Evolutionary conservation across 129 eudicot genomes (phyloP), one percentile per base, ranked within the genome.

Genomic region (Lactuca saligna): DNA sequence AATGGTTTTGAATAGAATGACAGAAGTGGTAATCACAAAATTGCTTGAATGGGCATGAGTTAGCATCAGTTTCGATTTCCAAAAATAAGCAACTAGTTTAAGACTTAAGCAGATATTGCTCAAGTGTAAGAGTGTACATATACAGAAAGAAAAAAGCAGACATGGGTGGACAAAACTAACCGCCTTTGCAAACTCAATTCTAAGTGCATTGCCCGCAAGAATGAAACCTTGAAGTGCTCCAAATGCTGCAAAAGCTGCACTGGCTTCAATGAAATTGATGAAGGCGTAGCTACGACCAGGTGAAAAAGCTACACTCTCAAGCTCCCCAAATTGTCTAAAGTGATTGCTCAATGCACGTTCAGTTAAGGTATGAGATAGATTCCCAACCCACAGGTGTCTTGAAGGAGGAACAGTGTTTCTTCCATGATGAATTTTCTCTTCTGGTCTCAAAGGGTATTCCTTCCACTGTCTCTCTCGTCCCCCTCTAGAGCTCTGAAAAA

Each of bases 181-280:
- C 98, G 95, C 86, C 96, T 91, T 91, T 41, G 98, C 79, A 91
- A 88, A 91, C 91, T 91, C 95, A 80, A 91, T 86, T 79, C 74
- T 91, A 86, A 91, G 91, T 51, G 98, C 87, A 82, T 80, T 84
- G 77, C 95, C 98, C 15, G 83, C 96, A 50, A 91, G 73, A 69
- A 54, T 34, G 86, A 82, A 88, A 48, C 98, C 98, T 79, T 91
- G 98, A 79, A 91, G 98, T 54, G 79, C 85, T 74, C 79, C 77
- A 65, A 73, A 9, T 4, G 98, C 98, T 48, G 84, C 91, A 76
- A 84, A 82, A 1, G 98, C 95, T 35, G 87, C 98, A 38, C 82
- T 85, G 3, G 81, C 96, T 56, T 83, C 70, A 60, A 75, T 87
- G 66, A 78, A 91, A 69, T 91, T 91, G 76, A 91, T 57, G 41